phyloP scores from a whole-genome alignment of 1,284 basidiomycete genomes.

The Porodaedalea pini region DNA sequence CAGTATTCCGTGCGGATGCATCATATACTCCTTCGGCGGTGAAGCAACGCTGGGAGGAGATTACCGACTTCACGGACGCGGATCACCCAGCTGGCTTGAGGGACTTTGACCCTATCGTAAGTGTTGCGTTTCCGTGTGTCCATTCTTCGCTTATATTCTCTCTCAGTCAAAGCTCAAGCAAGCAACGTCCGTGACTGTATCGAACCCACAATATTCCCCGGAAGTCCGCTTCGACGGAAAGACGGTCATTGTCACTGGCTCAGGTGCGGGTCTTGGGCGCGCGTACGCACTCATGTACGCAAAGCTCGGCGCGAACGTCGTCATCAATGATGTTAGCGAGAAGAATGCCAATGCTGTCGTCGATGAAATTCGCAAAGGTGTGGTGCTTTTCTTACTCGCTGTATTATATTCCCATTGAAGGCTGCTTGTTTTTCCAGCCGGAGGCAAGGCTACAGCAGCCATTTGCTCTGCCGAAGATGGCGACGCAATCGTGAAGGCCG shows the following conservation, averaged over 20 bases:
- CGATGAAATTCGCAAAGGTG: conserved; percentile 80
- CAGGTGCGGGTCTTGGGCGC: conserved; percentile 90
- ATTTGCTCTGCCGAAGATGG: conserved; percentile 91
- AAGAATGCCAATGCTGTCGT: conserved; percentile 84
- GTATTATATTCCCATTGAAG: conserved; percentile 1
- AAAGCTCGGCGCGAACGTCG: conserved; percentile 90
- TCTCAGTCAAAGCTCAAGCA: conserved; percentile 62
- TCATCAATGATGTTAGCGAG: conserved; percentile 93
- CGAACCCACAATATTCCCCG: conserved; percentile 72
- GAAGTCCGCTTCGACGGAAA: conserved; percentile 83
- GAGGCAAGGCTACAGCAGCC: conserved; percentile 84
- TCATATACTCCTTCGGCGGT: conserved; percentile 95
- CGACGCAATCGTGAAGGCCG: conserved; percentile 85
- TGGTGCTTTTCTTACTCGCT: conserved; percentile 19
- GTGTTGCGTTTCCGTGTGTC: conserved; percentile 20
- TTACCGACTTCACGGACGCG: conserved; percentile 78
- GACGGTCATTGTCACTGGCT: conserved; percentile 93
- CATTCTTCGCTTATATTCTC: conserved; percentile 15
- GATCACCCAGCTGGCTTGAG: conserved; percentile 70
- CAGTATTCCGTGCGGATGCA: conserved; percentile 87
- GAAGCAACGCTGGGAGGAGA: conserved; percentile 76
- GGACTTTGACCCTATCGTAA: conserved; percentile 68
- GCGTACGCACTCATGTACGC: conserved; percentile 91
- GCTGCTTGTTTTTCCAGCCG: conserved; percentile 44
- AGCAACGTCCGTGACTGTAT: conserved; percentile 57